Evolutionary conservation across 2,329 filamentous ascomycete species (phyloP).

Genomic region (Ophiostoma ips): DNA sequence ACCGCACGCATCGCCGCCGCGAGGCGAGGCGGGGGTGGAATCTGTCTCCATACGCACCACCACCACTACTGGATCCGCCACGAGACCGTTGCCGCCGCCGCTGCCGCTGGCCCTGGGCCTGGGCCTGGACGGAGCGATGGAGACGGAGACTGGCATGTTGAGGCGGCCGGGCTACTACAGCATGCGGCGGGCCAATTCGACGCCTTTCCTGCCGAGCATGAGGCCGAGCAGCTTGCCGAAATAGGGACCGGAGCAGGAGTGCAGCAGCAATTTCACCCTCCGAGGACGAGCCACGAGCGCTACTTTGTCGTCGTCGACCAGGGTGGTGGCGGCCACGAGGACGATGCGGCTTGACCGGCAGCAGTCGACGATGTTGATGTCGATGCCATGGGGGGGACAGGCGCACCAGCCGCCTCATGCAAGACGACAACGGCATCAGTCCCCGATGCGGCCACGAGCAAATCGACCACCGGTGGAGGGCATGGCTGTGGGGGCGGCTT

Average conservation of each 20-base stretch:
- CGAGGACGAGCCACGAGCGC: slow-evolving; percentile 14
- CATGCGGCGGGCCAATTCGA: slow-evolving; percentile 6
- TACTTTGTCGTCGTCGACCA: slow-evolving; percentile 14
- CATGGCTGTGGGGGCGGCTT: slow-evolving; percentile 17
- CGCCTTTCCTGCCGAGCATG: slow-evolving; percentile 16
- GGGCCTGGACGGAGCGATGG: slow-evolving; percentile 9
- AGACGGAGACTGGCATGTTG: slow-evolving; percentile 8
- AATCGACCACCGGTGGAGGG: slow-evolving; percentile 2
- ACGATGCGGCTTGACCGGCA: slow-evolving; percentile 5
- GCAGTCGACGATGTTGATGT: background rate
- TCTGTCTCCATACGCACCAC: slow-evolving; percentile 45
- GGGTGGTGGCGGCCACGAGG: slow-evolving; percentile 10
- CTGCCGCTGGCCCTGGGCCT: too few relatives aligned
- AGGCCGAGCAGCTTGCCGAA: slow-evolving; percentile 19
- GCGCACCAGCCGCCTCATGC: too few relatives aligned
- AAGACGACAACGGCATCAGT: too few relatives aligned
- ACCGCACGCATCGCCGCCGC: background rate
- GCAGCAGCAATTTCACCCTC: slow-evolving; percentile 14
- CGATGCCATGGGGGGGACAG: background rate
- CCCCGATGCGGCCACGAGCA: too few relatives aligned
- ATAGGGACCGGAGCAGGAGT: background rate
- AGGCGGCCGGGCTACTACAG: slow-evolving; percentile 5
- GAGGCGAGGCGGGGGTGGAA: background rate
- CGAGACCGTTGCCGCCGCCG: slow-evolving; percentile 13
- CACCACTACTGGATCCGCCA: slow-evolving; percentile 44